phyloP scores from a whole-genome alignment of 768 basidiomycete species.

The Amyloporia xantha region DNA sequence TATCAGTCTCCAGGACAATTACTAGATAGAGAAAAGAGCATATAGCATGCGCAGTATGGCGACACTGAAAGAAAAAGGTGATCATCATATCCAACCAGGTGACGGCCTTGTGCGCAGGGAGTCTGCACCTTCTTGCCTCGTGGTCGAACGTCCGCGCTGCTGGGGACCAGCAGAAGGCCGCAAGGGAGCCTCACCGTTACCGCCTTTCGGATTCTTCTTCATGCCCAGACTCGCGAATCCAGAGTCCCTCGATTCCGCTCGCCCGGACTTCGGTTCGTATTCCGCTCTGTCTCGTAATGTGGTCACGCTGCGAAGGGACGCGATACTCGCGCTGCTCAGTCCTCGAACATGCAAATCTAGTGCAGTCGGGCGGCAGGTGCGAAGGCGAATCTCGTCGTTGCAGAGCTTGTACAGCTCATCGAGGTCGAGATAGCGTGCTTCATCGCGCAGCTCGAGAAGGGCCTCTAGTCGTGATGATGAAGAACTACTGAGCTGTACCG shows the following conservation, averaged over 20 bases:
- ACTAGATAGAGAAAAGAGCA: not conserved
- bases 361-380: slow-evolving; percentile 31
- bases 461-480: slow-evolving; percentile 49
- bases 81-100: slow-evolving; percentile 21
- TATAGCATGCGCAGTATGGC: not conserved
- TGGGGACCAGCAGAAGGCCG: slow-evolving; percentile 7
- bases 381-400: slow-evolving; percentile 53
- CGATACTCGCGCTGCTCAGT: slow-evolving; percentile 45
- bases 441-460: slow-evolving; percentile 72
- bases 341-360: slow-evolving; percentile 34
- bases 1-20: not conserved
- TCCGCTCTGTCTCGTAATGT: slow-evolving; percentile 53
- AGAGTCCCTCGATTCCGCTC: slow-evolving; percentile 18
- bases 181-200: slow-evolving; percentile 13
- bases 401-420: slow-evolving; percentile 60
- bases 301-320: slow-evolving; percentile 54
- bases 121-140: slow-evolving; percentile 9
- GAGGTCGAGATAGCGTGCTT: slow-evolving; percentile 71
- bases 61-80: not conserved
- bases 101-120: slow-evolving; percentile 13
- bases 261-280: slow-evolving; percentile 12
- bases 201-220: slow-evolving; percentile 14
- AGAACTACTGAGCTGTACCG: slow-evolving; percentile 41
- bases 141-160: slow-evolving; percentile 9
- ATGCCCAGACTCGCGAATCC: slow-evolving; percentile 15